Base-by-base conservation (phyloP, 2,329 filamentous ascomycete genomes). In the Fusarium circinatum region DNA sequence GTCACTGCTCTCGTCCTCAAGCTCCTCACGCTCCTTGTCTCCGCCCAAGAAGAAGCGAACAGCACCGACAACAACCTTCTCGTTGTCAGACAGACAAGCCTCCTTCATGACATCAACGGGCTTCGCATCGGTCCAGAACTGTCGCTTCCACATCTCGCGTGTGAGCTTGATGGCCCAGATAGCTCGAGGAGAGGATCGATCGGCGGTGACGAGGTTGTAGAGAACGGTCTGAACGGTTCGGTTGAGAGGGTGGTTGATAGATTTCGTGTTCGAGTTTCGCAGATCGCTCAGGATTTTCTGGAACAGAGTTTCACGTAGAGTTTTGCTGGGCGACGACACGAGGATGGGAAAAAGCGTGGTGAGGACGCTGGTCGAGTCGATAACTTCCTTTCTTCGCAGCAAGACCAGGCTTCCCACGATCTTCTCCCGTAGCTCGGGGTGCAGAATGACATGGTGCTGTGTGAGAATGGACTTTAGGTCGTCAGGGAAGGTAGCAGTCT, bases 91-190 rank as follows among this genome's bases (percentile, higher is more conserved):
- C 64, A 99, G 84, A 62, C 92, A 91, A 0, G 96, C 95, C 83
- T 98, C 93, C 84, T 97, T 97, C 95, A 99, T 98, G 74, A 98
- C 94, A 79, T 98, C 95, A n/a, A 98, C 96, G 0, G 96, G 92
- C 81, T 95, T 96, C 5, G 95, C 90, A 78, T 99, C 96, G 15
- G 93, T 94, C 96, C 96, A 99, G 73, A 98, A 92, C 78, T 98
- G 95, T 52, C 96, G 90, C 84, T 95, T 97, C 96, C 96, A 99
- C 79, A 99, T 86, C 85, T 99, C 96, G 71, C 96, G 89, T 8
- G 95, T 97, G 73, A 99, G 89, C 83, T 98, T 98, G 70, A 98
- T 94, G 8, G 96, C 95, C 96, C 96, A 99, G 56, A 99, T 88
- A 8, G 93, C 94, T 79, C 97, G 96, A 2, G 94, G 88, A 2